phyloP scores from a whole-genome alignment of 768 basidiomycete genomes.

The Suillus weaverae region DNA sequence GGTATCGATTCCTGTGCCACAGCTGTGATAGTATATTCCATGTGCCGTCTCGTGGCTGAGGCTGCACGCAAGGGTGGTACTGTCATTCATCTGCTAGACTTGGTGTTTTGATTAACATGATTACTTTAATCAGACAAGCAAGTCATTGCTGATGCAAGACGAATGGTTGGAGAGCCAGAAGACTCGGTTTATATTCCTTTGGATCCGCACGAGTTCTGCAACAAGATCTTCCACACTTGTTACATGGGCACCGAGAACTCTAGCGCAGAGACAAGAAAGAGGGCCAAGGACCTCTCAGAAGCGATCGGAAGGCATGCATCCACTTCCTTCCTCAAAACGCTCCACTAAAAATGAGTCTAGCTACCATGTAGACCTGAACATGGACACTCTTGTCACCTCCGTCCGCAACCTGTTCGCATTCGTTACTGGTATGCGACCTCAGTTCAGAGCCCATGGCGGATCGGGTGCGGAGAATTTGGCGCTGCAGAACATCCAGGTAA shows the following conservation, averaged over 20 bases:
- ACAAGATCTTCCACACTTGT: constrained; percentile 92
- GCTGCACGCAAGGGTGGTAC: constrained; percentile 73
- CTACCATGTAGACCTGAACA: constrained; percentile 94
- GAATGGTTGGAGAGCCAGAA: constrained; percentile 83
- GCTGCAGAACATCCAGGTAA: constrained; percentile 93
- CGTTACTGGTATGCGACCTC: constrained; percentile 72
- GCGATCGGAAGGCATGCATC: constrained; percentile 81
- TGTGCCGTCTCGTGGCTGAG: constrained; percentile 89
- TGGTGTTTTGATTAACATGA: not conserved
- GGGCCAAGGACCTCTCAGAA: constrained; percentile 84
- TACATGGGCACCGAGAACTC: constrained; percentile 99
- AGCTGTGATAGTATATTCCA: constrained; percentile 92
- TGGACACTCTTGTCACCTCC: constrained; percentile 88
- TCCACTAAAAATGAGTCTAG: constrained; percentile 38
- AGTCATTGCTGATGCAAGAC: constrained; percentile 87
- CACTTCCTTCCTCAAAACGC: not conserved
- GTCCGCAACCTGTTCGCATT: constrained; percentile 80
- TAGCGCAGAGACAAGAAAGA: constrained; percentile 75
- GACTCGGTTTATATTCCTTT: constrained; percentile 81
- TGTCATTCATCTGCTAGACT: constrained; percentile 18
- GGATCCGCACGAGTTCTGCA: constrained; percentile 85
- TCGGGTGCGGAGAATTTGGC: constrained; percentile 88
- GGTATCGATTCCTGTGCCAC: constrained; percentile 99
- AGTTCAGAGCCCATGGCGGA: constrained; percentile 88
- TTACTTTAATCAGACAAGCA: constrained; percentile 57